phyloP scores from a whole-genome alignment of 768 basidiomycete genomes.

The Gyrodon lividus region DNA sequence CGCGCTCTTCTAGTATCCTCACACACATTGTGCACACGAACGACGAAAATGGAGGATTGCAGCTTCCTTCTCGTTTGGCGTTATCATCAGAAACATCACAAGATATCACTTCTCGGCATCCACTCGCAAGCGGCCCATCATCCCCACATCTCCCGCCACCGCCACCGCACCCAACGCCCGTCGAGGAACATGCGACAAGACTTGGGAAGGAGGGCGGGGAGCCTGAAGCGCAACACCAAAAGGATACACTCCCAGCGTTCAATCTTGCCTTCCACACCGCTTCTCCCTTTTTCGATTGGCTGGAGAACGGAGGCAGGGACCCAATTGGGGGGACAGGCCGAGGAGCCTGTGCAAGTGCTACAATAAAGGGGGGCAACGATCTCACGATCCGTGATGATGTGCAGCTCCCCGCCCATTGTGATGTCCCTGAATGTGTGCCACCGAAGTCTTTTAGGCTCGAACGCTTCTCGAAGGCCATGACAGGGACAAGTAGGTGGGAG shows the following conservation, averaged over 20 bases:
- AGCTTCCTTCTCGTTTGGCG: background rate
- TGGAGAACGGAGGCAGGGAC: conserved; percentile 54
- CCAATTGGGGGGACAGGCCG: conserved; percentile 22
- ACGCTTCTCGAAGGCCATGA: conserved; percentile 77
- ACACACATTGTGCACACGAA: conserved; percentile 17
- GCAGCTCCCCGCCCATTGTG: background rate
- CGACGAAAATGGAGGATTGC: conserved; percentile 3
- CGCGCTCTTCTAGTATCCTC: conserved; percentile 24
- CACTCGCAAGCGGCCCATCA: background rate
- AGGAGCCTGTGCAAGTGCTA: conserved; percentile 10
- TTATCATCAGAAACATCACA: background rate
- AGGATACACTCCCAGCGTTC: conserved; percentile 50
- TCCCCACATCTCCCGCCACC: background rate
- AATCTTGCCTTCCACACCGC: conserved; percentile 63
- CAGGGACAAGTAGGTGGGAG: conserved; percentile 71
- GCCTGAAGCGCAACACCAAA: background rate
- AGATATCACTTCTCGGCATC: background rate
- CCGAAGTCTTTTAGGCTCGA: conserved; percentile 54
- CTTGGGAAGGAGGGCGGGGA: background rate
- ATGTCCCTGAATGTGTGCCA: background rate
- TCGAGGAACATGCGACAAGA: background rate
- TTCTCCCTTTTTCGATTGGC: conserved; percentile 68
- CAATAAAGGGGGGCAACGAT: background rate
- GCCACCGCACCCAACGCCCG: background rate
- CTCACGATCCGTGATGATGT: background rate